A percentile compares a stretch with the other conserved stretches of the same genome.
Evolutionary conservation across 1,139 yeast species (phyloP).

Genomic region (Protomyces inouyei): DNA sequence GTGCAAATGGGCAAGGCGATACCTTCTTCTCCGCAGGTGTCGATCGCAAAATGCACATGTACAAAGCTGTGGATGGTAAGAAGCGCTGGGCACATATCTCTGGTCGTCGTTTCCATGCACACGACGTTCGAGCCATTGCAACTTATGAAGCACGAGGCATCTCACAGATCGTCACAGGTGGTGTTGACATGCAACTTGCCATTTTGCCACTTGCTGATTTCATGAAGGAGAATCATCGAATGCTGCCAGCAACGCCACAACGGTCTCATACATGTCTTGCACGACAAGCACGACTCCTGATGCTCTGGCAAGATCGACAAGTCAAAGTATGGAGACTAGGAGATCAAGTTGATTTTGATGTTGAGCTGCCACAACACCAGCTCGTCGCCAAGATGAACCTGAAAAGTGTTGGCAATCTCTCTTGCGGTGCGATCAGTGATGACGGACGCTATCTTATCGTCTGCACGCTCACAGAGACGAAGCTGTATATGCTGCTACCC

Average conservation of each 20-base stretch:
- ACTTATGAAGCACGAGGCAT: slow-evolving; percentile 52
- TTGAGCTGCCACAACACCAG: slow-evolving; percentile 19
- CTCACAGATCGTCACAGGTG: slow-evolving; percentile 40
- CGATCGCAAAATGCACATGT: slow-evolving; percentile 80
- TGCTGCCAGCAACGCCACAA: slow-evolving; percentile 60
- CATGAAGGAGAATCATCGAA: slow-evolving; percentile 68
- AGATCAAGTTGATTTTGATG: slow-evolving; percentile 32
- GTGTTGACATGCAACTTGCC: slow-evolving; percentile 74
- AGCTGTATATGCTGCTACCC: slow-evolving; percentile 53
- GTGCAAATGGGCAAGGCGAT: slow-evolving; percentile 58
- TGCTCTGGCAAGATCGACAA: slow-evolving; percentile 77
- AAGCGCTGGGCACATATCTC: slow-evolving; percentile 76
- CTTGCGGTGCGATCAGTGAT: slow-evolving; percentile 62
- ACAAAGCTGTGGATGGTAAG: slow-evolving; percentile 44
- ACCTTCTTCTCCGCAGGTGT: slow-evolving; percentile 85
- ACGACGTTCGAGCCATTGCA: slow-evolving; percentile 79
- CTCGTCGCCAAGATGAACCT: slow-evolving; percentile 56
- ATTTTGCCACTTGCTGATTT: slow-evolving; percentile 64
- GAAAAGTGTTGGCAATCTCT: slow-evolving; percentile 75
- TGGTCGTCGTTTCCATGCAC: slow-evolving; percentile 77
- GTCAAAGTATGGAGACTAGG: slow-evolving; percentile 73
- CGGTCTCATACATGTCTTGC: slow-evolving; percentile 54
- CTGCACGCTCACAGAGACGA: slow-evolving; percentile 63
- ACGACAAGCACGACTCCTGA: slow-evolving; percentile 49
- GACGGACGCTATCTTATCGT: slow-evolving; percentile 67